phyloP scores from a whole-genome alignment of 495 filamentous ascomycete genomes.

The Bombardia bombarda region DNA sequence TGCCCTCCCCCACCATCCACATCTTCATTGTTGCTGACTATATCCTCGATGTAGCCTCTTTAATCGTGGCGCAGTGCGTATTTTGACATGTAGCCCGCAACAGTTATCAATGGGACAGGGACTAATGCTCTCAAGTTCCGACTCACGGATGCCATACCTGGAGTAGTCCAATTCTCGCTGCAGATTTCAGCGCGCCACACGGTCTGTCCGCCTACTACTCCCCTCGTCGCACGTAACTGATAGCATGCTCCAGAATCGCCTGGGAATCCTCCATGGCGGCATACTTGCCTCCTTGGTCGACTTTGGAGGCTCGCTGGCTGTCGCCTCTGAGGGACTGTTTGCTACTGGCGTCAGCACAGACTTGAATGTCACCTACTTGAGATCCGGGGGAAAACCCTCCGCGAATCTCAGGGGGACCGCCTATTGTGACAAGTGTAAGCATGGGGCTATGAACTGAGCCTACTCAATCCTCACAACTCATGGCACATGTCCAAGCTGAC shows the following conservation, averaged over 20 bases:
- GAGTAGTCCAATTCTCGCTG: conserved; percentile 79
- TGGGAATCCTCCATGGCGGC: conserved; percentile 87
- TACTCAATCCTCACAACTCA: no score
- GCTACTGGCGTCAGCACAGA: conserved; percentile 92
- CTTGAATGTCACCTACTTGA: conserved; percentile 88
- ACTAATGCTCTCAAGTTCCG: conserved; percentile 68
- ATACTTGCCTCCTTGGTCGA: conserved; percentile 96
- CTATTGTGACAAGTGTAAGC: conserved; percentile 78
- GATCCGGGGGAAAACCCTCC: conserved; percentile 72
- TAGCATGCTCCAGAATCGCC: conserved; percentile 57
- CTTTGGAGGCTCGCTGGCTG: conserved; percentile 84
- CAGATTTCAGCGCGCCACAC: conserved; percentile 84
- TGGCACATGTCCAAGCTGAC: background rate
- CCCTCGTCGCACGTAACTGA: background rate
- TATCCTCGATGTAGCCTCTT: no score
- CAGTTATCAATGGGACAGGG: no score
- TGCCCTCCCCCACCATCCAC: background rate
- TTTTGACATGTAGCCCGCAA: no score
- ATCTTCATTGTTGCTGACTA: no score
- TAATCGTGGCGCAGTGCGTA: no score
- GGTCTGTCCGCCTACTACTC: conserved; percentile 34
- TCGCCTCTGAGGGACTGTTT: conserved; percentile 81
- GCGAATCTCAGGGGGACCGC: conserved; percentile 63
- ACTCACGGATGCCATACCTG: conserved; percentile 66
- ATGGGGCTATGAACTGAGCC: no score